Evolutionary conservation across 345 rosid species (phyloP), one percentile per base, ranked within the genome.

Genomic region (Clausena lansium): DNA sequence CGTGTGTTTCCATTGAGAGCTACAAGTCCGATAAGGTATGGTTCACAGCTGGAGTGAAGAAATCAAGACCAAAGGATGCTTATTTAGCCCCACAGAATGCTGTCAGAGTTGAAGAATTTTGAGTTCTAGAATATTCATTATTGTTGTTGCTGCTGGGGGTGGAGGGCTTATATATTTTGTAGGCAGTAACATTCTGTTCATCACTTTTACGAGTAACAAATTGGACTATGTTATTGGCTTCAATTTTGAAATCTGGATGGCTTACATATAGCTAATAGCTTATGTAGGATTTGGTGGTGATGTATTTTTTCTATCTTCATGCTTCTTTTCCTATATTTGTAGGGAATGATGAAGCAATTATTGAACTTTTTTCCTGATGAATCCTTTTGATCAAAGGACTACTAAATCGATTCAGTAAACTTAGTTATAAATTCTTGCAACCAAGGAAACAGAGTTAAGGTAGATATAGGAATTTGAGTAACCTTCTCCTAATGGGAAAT

Each of bases 31-130:
- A 96, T 81, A 96, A 94, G 88, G 87, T 96, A 4, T 96, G 98
- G 95, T 92, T 96, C 72, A 92, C 97, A 9, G 98, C 99, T 0
- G 97, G 99, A 58, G 95, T 94, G 38, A 94, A 87, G 91, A 94
- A 94, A 81, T 87, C 98, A 1, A 93, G 95, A 80, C 83, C 94
- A 0, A 92, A 87, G 86, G 86, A 80, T 61, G 94, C 89, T 14
- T 94, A 89, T 50, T 91, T 90, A 64, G 75, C 81, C 3, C 94
- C 93, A 55, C 89, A 79, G 77, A 87, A 86, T 45, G 92, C 92
- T 45, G 74, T 87, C 57, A 87, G 91, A 80, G 95, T 90, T 4
- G 87, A 87, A 39, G 99, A 94, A 81, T 96, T 91, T 80, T 96
- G 86, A 92, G 20, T 41, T 58, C 8, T 2, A 55, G 27, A 9